Conservation (phyloP, 1,284 basidiomycete species). For the Macrocystidia cucumis region DNA sequence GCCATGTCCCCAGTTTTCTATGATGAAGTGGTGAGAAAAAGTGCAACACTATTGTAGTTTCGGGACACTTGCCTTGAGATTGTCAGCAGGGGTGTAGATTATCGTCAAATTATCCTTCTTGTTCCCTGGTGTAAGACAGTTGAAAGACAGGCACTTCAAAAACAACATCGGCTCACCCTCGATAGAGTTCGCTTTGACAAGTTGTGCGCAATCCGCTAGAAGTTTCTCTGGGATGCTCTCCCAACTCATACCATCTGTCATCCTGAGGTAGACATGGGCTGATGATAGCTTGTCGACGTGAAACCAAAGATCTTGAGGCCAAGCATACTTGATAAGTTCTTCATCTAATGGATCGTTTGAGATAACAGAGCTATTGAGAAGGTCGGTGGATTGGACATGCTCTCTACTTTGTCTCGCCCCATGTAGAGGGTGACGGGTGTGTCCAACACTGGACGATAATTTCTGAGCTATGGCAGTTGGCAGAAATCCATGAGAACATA, state of each 20-base stretch:
- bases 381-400: slow-evolving; percentile 38
- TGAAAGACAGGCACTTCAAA: slow-evolving; percentile 5
- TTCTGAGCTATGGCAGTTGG: too few species aligned
- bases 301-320: slow-evolving; percentile 77
- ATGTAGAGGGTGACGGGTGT: slow-evolving; percentile 83
- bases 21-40: slow-evolving; percentile 4
- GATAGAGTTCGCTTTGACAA: slow-evolving; percentile 97
- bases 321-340: slow-evolving; percentile 89
- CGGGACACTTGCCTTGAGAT: slow-evolving; percentile 64
- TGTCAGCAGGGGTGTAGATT: slow-evolving; percentile 90
- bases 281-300: slow-evolving; percentile 90
- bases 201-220: slow-evolving; percentile 83
- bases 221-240: slow-evolving; percentile 79
- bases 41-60: not conserved
- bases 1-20: slow-evolving; percentile 97
- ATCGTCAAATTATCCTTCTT: slow-evolving; percentile 93
- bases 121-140: slow-evolving; percentile 55
- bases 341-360: too few species aligned
- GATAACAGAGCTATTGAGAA: slow-evolving; percentile 6
- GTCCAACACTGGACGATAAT: slow-evolving; percentile 32
- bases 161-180: slow-evolving; percentile 58
- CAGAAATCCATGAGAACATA: slow-evolving; percentile 17
- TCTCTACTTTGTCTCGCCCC: slow-evolving; percentile 96
- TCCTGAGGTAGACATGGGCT: slow-evolving; percentile 90
- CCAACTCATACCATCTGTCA: slow-evolving; percentile 79